Base-by-base conservation (phyloP, 1,284 basidiomycete species). In the Amylostereum chailletii region DNA sequence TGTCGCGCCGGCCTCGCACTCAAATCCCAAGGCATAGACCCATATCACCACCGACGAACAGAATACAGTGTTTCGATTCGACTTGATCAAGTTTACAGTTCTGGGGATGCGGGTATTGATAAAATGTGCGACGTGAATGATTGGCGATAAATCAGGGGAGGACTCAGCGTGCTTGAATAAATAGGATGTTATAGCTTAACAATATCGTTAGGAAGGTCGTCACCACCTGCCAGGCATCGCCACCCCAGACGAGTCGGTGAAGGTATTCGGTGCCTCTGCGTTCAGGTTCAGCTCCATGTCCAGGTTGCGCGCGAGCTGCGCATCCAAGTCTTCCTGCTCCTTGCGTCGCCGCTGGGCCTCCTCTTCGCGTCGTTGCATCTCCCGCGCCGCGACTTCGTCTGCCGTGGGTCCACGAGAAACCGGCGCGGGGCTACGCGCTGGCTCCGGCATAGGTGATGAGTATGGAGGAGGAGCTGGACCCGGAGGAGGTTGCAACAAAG, bases 321-420 rank as follows among this genome's bases (percentile, higher is more conserved):
- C 53, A 36, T 68, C 66, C 33, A 51, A 52, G 47, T 63, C 60
- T 52, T 67, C 71, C 54, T 62, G 62, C 55, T 71, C 67, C 45
- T 55, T 60, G 48, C 53, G 44, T 47, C 9, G 41, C 27, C 58
- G 60, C 55, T 62, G 62, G 30, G 63, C 51, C 51, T 65, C 66
- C 51, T 68, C 70, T 54, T 74, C 70, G 51, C 64, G 63, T 39
- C 57, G 58, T 53, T 73, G 71, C 41, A 58, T 27, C 49, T 55
- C 52, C 2, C 57, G 58, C 45, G 60, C 63, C 9, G 61, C 47
- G 10, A 51, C 43, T 45, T 55, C 51, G 49, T 63, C 62, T 46
- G 32, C 32, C 9, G 26, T 37, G 11, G 26, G 31, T 30, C 29
- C n/a, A 37, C 8, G 8, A 29, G n/a, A 27, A 7, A 37, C 41